Evolutionary conservation across 2,329 filamentous ascomycete genomes (phyloP), one percentile per base, ranked within the genome.

Genomic region (Meredithiella fracta): DNA sequence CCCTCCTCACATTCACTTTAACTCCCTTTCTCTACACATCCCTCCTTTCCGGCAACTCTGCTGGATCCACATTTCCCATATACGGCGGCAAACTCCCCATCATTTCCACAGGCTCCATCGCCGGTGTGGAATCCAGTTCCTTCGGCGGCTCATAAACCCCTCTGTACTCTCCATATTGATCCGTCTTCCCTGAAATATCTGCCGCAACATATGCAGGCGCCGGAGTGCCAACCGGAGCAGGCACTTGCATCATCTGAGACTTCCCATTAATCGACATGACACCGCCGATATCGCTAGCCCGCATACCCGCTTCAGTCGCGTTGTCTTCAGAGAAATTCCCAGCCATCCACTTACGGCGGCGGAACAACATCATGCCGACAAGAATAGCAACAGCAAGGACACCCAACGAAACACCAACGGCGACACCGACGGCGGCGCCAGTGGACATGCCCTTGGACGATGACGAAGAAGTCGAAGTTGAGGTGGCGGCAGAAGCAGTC

Each of bases 391-490:
- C 37, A 20, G 50, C 3, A 5, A 61, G 22, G n/a, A 47, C 54
- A 26, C 57, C 60, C 22, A 61, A 17, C 31, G 37, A 59, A 17
- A 55, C 60, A 5, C 61, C 62, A n/a, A 63, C 44, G 17, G 59
- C 60, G 47, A 63, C 59, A 14, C 61, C 62, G 29, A 60, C 54
- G 50, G 58, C 60, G 7, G 58, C 60, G 37, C 53, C 56, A 17
- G 50, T 55, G 29, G 51, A 58, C 6, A 58, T 51, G 14, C 57
- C 57, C 47, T 31, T 57, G 34, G 49, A 15, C 9, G 49, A 52
- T 3, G 58, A 53, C 9, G 59, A 51, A 2, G 60, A 52, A 51
- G 40, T 38, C n/a, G 40, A 47, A 26, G 53, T 29, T 9, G 34
- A 15, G 1, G 47, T 11, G 17, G 47, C 8, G 11, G 57, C 49